These are phyloP conservation scores for Raddia distichophylla DNA, from an alignment of 176 grass and related monocot species.

Conservation along the genomic window DNA sequence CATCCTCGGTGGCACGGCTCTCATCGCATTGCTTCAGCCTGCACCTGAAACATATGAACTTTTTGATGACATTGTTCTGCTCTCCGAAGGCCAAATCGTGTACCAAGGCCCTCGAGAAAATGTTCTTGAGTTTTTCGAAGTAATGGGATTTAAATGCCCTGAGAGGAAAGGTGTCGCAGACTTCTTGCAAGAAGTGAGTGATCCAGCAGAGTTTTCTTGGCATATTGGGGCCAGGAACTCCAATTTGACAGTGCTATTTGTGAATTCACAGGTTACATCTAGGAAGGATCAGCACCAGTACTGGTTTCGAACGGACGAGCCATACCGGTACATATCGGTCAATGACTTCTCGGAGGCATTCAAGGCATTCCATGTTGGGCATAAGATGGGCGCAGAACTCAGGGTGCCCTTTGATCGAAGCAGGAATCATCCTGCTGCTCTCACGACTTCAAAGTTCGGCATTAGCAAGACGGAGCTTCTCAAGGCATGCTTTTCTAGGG, in stretches of 20 bases:
- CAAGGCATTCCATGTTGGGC: slow-evolving; percentile 81
- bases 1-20: slow-evolving; percentile 83
- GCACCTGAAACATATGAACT: slow-evolving; percentile 90
- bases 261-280: slow-evolving; percentile 75
- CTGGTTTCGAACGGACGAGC: slow-evolving; percentile 55
- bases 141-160: slow-evolving; percentile 89
- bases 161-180: slow-evolving; percentile 93
- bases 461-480: slow-evolving; percentile 75
- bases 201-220: neutral
- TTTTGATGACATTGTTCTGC: slow-evolving; percentile 86
- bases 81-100: slow-evolving; percentile 88
- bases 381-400: slow-evolving; percentile 58
- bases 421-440: slow-evolving; percentile 84
- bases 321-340: slow-evolving; percentile 75
- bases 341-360: slow-evolving; percentile 80
- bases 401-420: slow-evolving; percentile 63
- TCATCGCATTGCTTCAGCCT: slow-evolving; percentile 89
- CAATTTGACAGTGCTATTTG: slow-evolving; percentile 25
- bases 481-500: slow-evolving; percentile 76
- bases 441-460: slow-evolving; percentile 81
- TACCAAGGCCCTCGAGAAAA: slow-evolving; percentile 89
- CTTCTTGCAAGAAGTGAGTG: slow-evolving; percentile 93
- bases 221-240: slow-evolving; percentile 12
- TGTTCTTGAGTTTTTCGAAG: slow-evolving; percentile 81
- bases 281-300: slow-evolving; percentile 97